phyloP scores from a whole-genome alignment of 495 filamentous ascomycete species.

The Tuber borchii region DNA sequence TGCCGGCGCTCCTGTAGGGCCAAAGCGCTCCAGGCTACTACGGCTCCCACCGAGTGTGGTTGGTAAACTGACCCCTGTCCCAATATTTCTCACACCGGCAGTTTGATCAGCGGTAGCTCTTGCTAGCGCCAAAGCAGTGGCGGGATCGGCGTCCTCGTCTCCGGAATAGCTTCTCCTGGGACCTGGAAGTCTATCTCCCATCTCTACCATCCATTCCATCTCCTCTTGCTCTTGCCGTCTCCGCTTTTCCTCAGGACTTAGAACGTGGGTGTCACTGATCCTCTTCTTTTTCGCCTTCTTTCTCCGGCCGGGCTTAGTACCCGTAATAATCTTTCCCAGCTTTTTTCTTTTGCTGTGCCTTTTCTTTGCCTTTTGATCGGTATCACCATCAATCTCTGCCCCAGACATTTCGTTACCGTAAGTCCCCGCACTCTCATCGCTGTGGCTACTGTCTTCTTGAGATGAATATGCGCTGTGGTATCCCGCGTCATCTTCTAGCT shows the following conservation, averaged over 20 bases:
- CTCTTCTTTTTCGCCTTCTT: conserved; percentile 33
- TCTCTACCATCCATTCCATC: conserved; percentile 37
- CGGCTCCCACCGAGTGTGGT: conserved; percentile 24
- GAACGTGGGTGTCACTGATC: conserved; percentile 22
- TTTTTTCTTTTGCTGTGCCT: conserved; percentile 38
- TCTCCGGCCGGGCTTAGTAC: conserved; percentile 17
- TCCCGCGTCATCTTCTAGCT: conserved; percentile 15
- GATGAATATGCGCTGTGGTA: conserved; percentile 17
- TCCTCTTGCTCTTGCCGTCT: conserved; percentile 36
- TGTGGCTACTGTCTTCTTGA: conserved; percentile 29
- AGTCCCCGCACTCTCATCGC: conserved; percentile 26
- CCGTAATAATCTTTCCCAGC: conserved; percentile 32
- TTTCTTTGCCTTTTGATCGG: conserved; percentile 20
- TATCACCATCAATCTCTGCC: conserved; percentile 16
- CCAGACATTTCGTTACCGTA: conserved; percentile 19
- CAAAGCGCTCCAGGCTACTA: conserved; percentile 27
- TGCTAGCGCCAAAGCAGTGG: conserved; percentile 17
- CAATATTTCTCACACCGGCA: background rate
- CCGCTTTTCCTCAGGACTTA: conserved; percentile 30
- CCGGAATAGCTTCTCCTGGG: conserved; percentile 21
- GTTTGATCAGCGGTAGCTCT: conserved; percentile 6
- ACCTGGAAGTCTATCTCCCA: conserved; percentile 22
- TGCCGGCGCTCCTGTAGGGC: background rate
- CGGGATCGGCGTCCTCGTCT: conserved; percentile 33
- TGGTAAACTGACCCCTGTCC: conserved; percentile 23